These are phyloP conservation scores for Phytophthora pistaciae DNA, from an alignment of 352 stramenopile genomes.

Conservation along the genomic window DNA sequence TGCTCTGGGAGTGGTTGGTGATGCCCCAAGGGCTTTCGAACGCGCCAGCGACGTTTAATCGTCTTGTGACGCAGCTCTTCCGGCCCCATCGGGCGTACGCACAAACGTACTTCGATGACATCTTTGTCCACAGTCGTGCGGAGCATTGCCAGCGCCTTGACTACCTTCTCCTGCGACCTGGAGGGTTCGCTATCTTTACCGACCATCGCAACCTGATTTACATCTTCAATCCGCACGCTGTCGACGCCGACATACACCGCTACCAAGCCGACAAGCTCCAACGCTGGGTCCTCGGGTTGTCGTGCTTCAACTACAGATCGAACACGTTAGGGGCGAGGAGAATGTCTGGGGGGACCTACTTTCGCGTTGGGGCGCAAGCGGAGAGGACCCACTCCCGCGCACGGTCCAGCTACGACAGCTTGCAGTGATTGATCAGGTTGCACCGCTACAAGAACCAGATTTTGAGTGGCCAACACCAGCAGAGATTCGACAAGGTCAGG, in stretches of 20 bases:
- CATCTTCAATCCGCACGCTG: slow-evolving; percentile 1
- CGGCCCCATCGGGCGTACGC: too few species aligned
- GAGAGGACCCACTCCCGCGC: not conserved
- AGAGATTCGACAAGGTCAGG: not conserved
- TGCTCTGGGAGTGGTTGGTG: too few species aligned
- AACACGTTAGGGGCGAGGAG: not conserved
- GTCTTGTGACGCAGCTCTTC: too few species aligned
- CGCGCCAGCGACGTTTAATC: too few species aligned
- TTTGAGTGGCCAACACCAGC: not conserved
- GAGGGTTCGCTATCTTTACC: not conserved
- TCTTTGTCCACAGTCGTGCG: too few species aligned
- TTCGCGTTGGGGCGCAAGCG: not conserved
- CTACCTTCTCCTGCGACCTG: not conserved
- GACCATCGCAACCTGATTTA: slow-evolving; percentile 2
- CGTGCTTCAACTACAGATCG: not conserved
- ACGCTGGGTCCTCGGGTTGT: not conserved
- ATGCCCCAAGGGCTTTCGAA: too few species aligned
- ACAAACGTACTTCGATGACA: too few species aligned
- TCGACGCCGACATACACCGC: not conserved
- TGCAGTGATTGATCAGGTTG: not conserved
- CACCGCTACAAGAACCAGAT: not conserved
- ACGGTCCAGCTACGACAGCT: not conserved
- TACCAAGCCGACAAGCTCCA: slow-evolving; percentile 3
- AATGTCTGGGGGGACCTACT: not conserved
- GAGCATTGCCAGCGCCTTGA: slow-evolving; percentile 1